Percentiles rank a stretch among this genome's conserved stretches.
Evolutionary conservation across 805 yeast species (phyloP).

Genomic region (Myxozyma sirexii): DNA sequence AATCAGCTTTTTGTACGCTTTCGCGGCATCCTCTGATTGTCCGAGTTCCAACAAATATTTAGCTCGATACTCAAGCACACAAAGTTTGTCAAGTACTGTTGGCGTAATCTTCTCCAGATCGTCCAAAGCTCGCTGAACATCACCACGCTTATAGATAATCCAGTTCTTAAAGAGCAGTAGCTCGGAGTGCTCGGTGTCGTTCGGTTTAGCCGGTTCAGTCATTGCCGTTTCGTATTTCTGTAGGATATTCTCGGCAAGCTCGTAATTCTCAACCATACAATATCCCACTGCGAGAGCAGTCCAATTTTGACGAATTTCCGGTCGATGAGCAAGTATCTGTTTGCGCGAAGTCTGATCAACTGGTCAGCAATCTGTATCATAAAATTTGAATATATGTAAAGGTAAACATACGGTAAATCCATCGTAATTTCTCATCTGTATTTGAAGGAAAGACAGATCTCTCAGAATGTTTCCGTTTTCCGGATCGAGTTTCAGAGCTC

Average conservation of each 20-base stretch:
- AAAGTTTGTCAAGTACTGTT: slow-evolving; percentile 59
- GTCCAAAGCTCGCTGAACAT: slow-evolving; percentile 63
- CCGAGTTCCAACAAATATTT: slow-evolving; percentile 62
- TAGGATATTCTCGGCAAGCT: slow-evolving; percentile 71
- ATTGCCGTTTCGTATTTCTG: slow-evolving; percentile 74
- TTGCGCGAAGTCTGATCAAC: slow-evolving; percentile 55
- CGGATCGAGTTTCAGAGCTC: slow-evolving; percentile 76
- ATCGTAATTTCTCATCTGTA: slow-evolving; percentile 76
- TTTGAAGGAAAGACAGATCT: slow-evolving; percentile 77
- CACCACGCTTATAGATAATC: slow-evolving; percentile 65
- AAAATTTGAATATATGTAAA: too few species aligned
- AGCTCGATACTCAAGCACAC: slow-evolving; percentile 69
- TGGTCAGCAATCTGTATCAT: too few species aligned
- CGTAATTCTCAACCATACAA: slow-evolving; percentile 68
- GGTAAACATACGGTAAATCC: slow-evolving; percentile 51
- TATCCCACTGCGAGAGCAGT: slow-evolving; percentile 84
- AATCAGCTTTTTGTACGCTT: slow-evolving; percentile 66
- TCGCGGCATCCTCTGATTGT: slow-evolving; percentile 62
- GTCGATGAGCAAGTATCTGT: slow-evolving; percentile 65
- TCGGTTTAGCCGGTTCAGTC: slow-evolving; percentile 55
- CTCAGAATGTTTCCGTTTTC: slow-evolving; percentile 76
- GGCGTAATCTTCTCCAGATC: slow-evolving; percentile 55
- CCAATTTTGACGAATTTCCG: slow-evolving; percentile 91
- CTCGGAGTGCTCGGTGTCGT: slow-evolving; percentile 73
- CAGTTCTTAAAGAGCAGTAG: slow-evolving; percentile 71